A percentile compares a stretch with the other conserved stretches of the same genome.
phyloP scores from a whole-genome alignment of 1,284 basidiomycete genomes.

The Ceratobasidium sp. region DNA sequence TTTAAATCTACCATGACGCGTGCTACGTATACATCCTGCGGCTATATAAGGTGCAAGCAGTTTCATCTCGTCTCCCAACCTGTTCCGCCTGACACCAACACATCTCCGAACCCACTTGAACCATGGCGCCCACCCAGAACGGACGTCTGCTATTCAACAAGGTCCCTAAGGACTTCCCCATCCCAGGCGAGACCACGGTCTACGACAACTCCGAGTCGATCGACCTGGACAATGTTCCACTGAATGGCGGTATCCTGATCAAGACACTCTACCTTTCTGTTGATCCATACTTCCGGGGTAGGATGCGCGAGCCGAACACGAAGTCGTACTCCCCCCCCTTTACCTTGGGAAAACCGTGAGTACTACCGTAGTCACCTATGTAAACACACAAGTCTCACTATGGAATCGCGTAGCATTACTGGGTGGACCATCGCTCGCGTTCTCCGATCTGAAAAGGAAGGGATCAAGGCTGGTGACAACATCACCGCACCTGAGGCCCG shows the following conservation, averaged over 20 bases:
- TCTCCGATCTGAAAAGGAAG: slow-evolving; percentile 46
- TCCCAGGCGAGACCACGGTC: slow-evolving; percentile 57
- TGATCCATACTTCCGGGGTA: slow-evolving; percentile 59
- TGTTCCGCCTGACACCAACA: no score
- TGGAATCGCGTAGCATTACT: slow-evolving; percentile 44
- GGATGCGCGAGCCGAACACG: slow-evolving; percentile 48
- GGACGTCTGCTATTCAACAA: slow-evolving; percentile 44
- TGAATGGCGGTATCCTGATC: slow-evolving; percentile 61
- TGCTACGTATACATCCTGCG: not conserved
- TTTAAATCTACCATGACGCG: no score
- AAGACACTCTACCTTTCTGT: slow-evolving; percentile 57
- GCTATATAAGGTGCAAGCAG: not conserved
- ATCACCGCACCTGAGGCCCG: slow-evolving; percentile 50
- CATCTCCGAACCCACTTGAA: no score
- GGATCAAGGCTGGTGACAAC: slow-evolving; percentile 55
- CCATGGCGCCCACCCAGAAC: slow-evolving; percentile 43
- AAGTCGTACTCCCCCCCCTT: slow-evolving; percentile 42
- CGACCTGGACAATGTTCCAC: slow-evolving; percentile 57
- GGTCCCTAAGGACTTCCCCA: slow-evolving; percentile 54
- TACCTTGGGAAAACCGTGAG: slow-evolving; percentile 53
- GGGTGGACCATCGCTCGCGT: slow-evolving; percentile 43
- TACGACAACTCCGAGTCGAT: slow-evolving; percentile 58
- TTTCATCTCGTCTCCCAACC: not conserved
- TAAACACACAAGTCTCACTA: not conserved
- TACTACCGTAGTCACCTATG: not conserved